Evolutionary conservation across 768 basidiomycete genomes (phyloP), one percentile per base, ranked within the genome.

Genomic region (Lactarius psammicola): DNA sequence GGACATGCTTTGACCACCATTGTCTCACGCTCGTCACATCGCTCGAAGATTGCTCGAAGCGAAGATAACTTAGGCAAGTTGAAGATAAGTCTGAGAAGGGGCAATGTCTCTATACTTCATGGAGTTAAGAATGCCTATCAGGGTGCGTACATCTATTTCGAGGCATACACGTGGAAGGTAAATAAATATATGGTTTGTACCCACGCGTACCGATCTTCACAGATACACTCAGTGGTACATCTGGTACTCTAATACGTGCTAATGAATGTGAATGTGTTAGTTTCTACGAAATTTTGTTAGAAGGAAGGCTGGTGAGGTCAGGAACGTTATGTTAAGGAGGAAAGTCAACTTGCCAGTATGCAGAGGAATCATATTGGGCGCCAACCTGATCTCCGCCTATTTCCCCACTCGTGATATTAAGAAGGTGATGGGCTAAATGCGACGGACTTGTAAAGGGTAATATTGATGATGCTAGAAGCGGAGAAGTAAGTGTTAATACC

Each of bases 311-410:
- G 17, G 17, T 40, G 38, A 40, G 38, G 15, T 59, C 10, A 18
- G 26, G 11, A 8, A 59, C 23, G n/a, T 26, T n/a, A 62, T 8
- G 30, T 30, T n/a, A 31, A 34, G 26, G 28, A 23, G 23, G 31
- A 36, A 23, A 51, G n/a, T 49, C 28, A 17, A 63, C 63, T 31
- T 23, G 66, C 69, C 53, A 13, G 30, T 40, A 54, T 65, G 69
- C 28, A 44, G 61, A 74, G 76, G 57, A 46, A 46, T 11, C n/a
- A 11, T 10, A 46, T 46, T 46, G 2, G 4, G 44, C 44, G n/a
- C 44, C 20, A 46, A n/a, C 44, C 20, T 3, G 10, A 10, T n/a
- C 6, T 17, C 38, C 38, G 15, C 38, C 17, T 18, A 40, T 18
- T 40, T 4, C 38, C 10, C n/a, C 20, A 11, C 44, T 23, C 4